Evolutionary conservation across 495 filamentous ascomycete genomes (phyloP).

Genomic region (Penicillium longicatenatum): DNA sequence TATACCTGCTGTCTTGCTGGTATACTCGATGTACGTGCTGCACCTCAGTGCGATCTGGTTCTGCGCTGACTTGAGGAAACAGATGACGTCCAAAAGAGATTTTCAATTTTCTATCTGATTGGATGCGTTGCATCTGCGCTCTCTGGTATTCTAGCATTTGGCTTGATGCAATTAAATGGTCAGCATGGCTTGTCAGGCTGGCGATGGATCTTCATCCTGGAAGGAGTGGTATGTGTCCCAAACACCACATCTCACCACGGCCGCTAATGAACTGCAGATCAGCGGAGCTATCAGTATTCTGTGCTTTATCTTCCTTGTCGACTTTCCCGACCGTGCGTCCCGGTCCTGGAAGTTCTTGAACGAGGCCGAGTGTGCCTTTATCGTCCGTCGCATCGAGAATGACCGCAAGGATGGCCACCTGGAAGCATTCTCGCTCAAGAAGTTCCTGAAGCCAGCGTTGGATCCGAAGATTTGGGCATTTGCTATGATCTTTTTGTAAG

Average conservation of each 20-base stretch:
- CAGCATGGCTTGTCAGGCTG: conserved; percentile 54
- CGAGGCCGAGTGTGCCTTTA: conserved; percentile 51
- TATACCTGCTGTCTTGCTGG: conserved; percentile 65
- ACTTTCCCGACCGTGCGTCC: conserved; percentile 57
- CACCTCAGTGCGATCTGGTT: background rate
- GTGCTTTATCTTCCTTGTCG: conserved; percentile 56
- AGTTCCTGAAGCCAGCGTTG: conserved; percentile 48
- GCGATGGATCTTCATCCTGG: conserved; percentile 67
- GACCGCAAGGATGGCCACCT: conserved; percentile 58
- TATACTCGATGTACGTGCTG: conserved; percentile 56
- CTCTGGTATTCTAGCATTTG: conserved; percentile 65
- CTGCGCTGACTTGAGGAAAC: background rate
- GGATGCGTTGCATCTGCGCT: conserved; percentile 63
- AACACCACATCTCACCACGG: background rate
- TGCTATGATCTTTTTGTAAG: conserved; percentile 57
- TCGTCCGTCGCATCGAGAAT: conserved; percentile 58
- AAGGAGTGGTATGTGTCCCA: conserved; percentile 46
- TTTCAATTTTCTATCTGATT: conserved; percentile 65
- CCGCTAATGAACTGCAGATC: conserved; percentile 31
- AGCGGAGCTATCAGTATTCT: conserved; percentile 45
- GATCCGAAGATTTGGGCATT: conserved; percentile 67
- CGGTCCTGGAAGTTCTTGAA: conserved; percentile 57
- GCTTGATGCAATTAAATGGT: conserved; percentile 61
- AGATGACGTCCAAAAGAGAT: conserved; percentile 66
- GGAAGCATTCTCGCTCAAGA: conserved; percentile 50